Base-by-base conservation (phyloP, 306 rosid species). In the Lotus japonicus region DNA sequence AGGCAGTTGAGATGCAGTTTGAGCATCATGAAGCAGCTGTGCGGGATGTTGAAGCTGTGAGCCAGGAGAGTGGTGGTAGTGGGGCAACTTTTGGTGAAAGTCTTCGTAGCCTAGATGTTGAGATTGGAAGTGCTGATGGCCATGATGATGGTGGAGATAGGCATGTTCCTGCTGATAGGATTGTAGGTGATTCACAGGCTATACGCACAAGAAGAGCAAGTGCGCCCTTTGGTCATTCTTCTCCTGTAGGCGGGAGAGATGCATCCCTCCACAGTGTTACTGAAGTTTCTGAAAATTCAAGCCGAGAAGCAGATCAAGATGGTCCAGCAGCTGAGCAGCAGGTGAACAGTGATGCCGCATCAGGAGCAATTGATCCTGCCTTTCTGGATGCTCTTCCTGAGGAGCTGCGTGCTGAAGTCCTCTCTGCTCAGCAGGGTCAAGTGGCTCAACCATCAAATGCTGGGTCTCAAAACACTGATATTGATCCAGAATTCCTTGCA, bases 401-500 rank as follows among this genome's bases (percentile, higher is more conserved):
- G 77, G 98, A 94, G 83, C 69, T 94, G 84, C 96, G 98, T 66
- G 96, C 95, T 65, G 97, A 94, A 82, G 97, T 90, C 65, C 97
- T 94, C 73, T 94, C 98, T 9, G 91, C 92, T 41, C 97, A 90
- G 77, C 98, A 84, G 67, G 94, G 87, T 84, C 97, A 88, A 84
- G 98, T 80, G 48, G 84, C 87, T 70, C 87, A 86, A 51, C 86
- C 92, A 36, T 76, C 97, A 10, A 90, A 74, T 80, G 79, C 58
- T 45, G 98, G 85, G 69, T 78, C 95, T 58, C 96, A 85, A 58
- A 94, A 80, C 72, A 76, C 82, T 31, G 92, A 94, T 81, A 94
- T 90, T 75, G 98, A 94, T 82, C 97, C 98, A n/a, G 98, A 94
- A 74, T 94, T 94, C 83, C 97, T 94, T 58, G 96, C 98, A 50